Conservation (phyloP, 768 basidiomycete genomes). For the Leccinum fibrillosum region DNA sequence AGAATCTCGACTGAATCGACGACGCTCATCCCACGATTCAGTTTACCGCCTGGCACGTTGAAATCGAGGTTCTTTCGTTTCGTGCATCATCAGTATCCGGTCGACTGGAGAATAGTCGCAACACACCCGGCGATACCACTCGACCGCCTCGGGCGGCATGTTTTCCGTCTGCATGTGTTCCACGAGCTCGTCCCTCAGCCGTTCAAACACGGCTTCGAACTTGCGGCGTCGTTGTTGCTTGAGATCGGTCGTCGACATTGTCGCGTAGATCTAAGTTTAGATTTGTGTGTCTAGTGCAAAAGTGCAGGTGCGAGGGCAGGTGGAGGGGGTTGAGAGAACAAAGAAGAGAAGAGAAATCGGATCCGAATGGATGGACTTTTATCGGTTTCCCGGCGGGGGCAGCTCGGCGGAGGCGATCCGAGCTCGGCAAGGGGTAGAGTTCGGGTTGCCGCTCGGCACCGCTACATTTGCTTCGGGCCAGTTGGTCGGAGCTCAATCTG, state of each 20-base stretch:
- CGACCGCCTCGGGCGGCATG: conserved; percentile 80
- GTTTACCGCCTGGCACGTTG: conserved; percentile 95
- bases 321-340: neutral
- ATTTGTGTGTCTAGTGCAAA: neutral
- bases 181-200: conserved; percentile 76
- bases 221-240: conserved; percentile 50
- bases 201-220: conserved; percentile 72
- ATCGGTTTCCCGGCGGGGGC: neutral
- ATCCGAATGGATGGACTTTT: neutral
- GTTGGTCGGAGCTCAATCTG: neutral
- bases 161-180: conserved; percentile 61
- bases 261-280: neutral
- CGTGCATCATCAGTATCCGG: conserved; percentile 72
- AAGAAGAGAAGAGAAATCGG: neutral
- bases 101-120: conserved; percentile 32
- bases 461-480: too few species aligned
- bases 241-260: conserved; percentile 23
- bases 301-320: neutral
- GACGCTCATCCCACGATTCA: conserved; percentile 95
- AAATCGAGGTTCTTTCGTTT: conserved; percentile 80
- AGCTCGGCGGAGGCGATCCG: neutral
- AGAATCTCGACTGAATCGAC: conserved; percentile 91
- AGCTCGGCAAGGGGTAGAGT: neutral
- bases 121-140: conserved; percentile 68
- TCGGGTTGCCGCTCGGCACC: too few species aligned